Evolutionary conservation across 306 rosid genomes (phyloP).

Genomic region (Citrullus mucosospermus): DNA sequence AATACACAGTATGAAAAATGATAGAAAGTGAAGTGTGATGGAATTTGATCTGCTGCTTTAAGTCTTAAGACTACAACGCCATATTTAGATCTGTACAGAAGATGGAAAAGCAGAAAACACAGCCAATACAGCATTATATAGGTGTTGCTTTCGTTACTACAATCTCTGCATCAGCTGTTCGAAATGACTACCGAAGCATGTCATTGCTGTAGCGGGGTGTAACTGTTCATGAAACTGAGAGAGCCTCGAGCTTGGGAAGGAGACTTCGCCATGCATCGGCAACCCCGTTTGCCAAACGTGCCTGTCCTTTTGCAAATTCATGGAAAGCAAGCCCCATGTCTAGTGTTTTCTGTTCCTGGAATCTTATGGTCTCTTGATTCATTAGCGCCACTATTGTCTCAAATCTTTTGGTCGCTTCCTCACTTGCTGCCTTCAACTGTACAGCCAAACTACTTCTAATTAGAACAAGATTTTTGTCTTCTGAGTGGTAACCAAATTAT

Average conservation of each 20-base stretch:
- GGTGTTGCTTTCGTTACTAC: not conserved
- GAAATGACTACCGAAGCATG: not conserved
- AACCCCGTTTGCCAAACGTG: conserved; percentile 65
- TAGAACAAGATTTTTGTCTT: not conserved
- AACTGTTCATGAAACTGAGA: not conserved
- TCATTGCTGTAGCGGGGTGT: not conserved
- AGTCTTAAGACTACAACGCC: not conserved
- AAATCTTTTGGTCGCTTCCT: conserved; percentile 73
- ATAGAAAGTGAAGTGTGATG: not conserved
- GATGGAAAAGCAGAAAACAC: not conserved
- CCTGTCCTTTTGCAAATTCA: conserved; percentile 95
- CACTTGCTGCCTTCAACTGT: conserved; percentile 92
- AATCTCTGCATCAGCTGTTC: not conserved
- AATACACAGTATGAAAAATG: not conserved
- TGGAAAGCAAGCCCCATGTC: conserved; percentile 93
- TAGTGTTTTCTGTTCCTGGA: conserved; percentile 83
- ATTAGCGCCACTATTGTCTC: conserved; percentile 65
- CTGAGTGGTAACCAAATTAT: not conserved
- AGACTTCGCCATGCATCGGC: conserved; percentile 96
- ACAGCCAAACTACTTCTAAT: conserved; percentile 19
- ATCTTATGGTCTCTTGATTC: conserved; percentile 77
- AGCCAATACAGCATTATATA: not conserved
- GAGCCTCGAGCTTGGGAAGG: conserved; percentile 81
- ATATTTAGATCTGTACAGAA: not conserved
- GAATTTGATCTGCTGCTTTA: not conserved